Evolutionary conservation across 768 basidiomycete genomes (phyloP), one percentile per base, ranked within the genome.

Genomic region (Pleurotus salmoneostramineus): DNA sequence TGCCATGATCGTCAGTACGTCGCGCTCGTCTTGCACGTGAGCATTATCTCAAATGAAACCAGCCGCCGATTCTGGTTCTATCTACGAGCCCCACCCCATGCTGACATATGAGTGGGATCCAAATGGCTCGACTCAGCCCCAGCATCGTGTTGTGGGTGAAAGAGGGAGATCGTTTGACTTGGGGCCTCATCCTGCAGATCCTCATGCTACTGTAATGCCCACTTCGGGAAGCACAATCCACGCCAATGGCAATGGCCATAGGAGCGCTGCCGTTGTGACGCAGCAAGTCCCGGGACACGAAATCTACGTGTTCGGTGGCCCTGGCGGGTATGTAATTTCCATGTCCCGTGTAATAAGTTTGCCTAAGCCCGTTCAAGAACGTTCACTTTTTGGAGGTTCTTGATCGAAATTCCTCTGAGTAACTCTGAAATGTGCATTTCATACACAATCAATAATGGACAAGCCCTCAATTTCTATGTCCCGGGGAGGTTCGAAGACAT

Each of bases 351-450:
- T 27, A 11, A 45, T 11, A 15, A 15, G 11, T 43, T 48, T 50
- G 36, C 47, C 36, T 52, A 33, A 15, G 11, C 21, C 21, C 11
- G 34, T 21, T 49, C 33, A 59, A 95, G 94, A 4, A 88, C 89
- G 0, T 94, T 84, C 67, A 93, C 93, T 0, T 99, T 99, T 75
- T 98, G 94, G 91, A 81, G 96, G 55, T 98, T 98, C 74, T 77
- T 87, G 65, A 83, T 98, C 49, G 84, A 87, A 61, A 79, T 99
- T 56, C 93, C 93, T 0, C 70, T 98, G 2, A 77, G 79, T 1
- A 71, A 75, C 6, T 74, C 76, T 37, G 92, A 96, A 73, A 89
- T 94, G 81, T 73, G 77, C 50, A 79, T 98, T 52, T 77, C 73
- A 56, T 99, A 99, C 71, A 81, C 80, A 55, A 77, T 99, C 65